A percentile compares a stretch with the other conserved stretches of the same genome.
Evolutionary conservation across 2,329 filamentous ascomycete genomes (phyloP).

Genomic region (Colletotrichum brevisporum): DNA sequence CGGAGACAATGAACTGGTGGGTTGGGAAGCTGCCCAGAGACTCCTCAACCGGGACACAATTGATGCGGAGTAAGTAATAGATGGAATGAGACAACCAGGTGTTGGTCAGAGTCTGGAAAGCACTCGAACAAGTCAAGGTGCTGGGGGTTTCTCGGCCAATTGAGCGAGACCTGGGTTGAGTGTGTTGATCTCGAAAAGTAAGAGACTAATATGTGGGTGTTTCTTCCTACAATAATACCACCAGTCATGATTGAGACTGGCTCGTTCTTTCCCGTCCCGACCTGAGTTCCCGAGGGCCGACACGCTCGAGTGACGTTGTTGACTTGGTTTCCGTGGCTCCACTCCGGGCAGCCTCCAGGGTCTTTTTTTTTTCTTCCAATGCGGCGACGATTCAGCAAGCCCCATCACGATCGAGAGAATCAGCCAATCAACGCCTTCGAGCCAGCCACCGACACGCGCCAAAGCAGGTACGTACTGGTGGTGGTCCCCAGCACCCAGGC

Average conservation of each 20-base stretch:
- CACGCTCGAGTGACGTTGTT: conserved; percentile 39
- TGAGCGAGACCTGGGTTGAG: background rate
- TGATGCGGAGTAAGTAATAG: too few relatives aligned
- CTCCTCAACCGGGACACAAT: background rate
- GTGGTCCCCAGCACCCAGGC: too few relatives aligned
- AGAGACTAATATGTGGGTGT: conserved; percentile 6
- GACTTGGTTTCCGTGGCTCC: conserved; percentile 37
- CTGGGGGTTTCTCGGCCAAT: background rate
- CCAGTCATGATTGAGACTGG: conserved; percentile 2
- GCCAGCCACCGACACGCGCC: background rate
- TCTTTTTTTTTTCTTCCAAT: conserved; percentile 34
- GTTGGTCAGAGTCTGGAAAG: background rate
- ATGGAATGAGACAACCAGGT: background rate
- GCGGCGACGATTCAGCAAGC: conserved; percentile 32
- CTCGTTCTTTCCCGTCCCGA: conserved; percentile 10
- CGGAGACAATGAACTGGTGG: background rate
- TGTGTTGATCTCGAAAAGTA: background rate
- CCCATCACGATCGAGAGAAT: conserved; percentile 30
- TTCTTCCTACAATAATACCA: conserved; percentile 22
- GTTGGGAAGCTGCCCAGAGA: background rate
- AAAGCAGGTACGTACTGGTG: conserved; percentile 27
- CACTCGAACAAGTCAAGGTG: background rate
- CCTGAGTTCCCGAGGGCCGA: conserved; percentile 29
- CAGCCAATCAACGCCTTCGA: conserved; percentile 18
- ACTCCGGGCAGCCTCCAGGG: conserved; percentile 22